phyloP scores from a whole-genome alignment of 2,329 filamentous ascomycete species.

The Exophiala sp. region DNA sequence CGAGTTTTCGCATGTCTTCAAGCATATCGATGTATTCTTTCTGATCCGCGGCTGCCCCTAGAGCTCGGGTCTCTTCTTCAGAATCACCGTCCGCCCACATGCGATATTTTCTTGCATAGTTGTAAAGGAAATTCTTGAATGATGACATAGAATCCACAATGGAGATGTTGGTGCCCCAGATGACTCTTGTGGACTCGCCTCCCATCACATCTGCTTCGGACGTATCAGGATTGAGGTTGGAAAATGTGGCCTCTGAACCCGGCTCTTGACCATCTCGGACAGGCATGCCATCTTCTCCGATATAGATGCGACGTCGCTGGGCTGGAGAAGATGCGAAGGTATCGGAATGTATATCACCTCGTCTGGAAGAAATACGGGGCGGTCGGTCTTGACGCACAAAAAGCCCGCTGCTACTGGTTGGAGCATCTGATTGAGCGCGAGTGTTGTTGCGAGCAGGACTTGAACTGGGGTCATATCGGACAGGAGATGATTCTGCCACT shows the following conservation, averaged over 20 bases:
- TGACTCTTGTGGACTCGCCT: constrained; percentile 74
- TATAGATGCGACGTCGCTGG: constrained; percentile 58
- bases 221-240: constrained; percentile 72
- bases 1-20: constrained; percentile 85
- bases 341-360: constrained; percentile 86
- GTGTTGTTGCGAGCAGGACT: constrained; percentile 65
- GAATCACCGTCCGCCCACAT: constrained; percentile 84
- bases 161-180: constrained; percentile 97
- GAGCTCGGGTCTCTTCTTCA: constrained; percentile 66
- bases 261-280: constrained; percentile 45
- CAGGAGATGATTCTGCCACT: constrained; percentile 77
- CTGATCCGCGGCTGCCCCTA: constrained; percentile 66
- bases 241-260: constrained; percentile 62
- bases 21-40: constrained; percentile 82
- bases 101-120: constrained; percentile 90
- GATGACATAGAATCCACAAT: constrained; percentile 81
- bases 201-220: constrained; percentile 88
- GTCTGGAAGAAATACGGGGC: constrained; percentile 57
- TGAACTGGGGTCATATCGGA: constrained; percentile 86
- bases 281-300: constrained; percentile 62
- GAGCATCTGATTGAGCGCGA: constrained; percentile 63
- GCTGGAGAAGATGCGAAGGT: constrained; percentile 53
- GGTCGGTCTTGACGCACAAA: constrained; percentile 69
- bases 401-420: constrained; percentile 79
- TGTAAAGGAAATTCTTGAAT: constrained; percentile 88